Conservation (phyloP, 1,284 basidiomycete genomes). For the Tremellales sp. region DNA sequence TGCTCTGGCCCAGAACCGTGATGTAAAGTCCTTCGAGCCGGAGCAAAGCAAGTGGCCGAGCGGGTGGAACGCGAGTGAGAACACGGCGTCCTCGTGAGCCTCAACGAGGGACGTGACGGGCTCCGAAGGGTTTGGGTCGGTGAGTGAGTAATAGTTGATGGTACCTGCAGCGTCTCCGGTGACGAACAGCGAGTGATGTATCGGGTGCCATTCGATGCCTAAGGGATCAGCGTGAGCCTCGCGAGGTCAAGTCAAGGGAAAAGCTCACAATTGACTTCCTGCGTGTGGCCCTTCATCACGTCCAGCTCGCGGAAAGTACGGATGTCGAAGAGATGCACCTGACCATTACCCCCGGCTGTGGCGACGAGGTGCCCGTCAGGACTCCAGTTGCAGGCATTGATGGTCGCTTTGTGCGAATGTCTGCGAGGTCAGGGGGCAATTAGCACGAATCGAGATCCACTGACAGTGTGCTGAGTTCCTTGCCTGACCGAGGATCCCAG, state of each 20-base stretch:
- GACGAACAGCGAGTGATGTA: slow-evolving; percentile 79
- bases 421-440: slow-evolving; percentile 49
- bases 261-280: slow-evolving; percentile 88
- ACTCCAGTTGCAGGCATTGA: slow-evolving; percentile 88
- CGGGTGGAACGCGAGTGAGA: slow-evolving; percentile 92
- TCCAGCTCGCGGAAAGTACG: slow-evolving; percentile 94
- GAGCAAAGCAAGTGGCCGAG: slow-evolving; percentile 89
- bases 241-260: background rate
- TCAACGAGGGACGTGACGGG: slow-evolving; percentile 80
- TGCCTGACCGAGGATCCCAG: slow-evolving; percentile 92
- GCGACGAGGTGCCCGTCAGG: slow-evolving; percentile 90
- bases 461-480: slow-evolving; percentile 78
- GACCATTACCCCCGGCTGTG: slow-evolving; percentile 89
- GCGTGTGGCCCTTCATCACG: slow-evolving; percentile 87
- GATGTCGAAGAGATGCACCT: slow-evolving; percentile 95
- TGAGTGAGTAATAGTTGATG: slow-evolving; percentile 87
- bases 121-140: slow-evolving; percentile 43
- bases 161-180: slow-evolving; percentile 92
- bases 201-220: slow-evolving; percentile 93
- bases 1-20: slow-evolving; percentile 94
- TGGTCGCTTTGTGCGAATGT: slow-evolving; percentile 94
- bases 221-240: background rate
- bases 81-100: slow-evolving; percentile 96
- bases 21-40: slow-evolving; percentile 94
- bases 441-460: slow-evolving; percentile 23